These are phyloP conservation scores for Avena eriantha DNA, from an alignment of 176 grass and related monocot genomes.

Conservation along the genomic window DNA sequence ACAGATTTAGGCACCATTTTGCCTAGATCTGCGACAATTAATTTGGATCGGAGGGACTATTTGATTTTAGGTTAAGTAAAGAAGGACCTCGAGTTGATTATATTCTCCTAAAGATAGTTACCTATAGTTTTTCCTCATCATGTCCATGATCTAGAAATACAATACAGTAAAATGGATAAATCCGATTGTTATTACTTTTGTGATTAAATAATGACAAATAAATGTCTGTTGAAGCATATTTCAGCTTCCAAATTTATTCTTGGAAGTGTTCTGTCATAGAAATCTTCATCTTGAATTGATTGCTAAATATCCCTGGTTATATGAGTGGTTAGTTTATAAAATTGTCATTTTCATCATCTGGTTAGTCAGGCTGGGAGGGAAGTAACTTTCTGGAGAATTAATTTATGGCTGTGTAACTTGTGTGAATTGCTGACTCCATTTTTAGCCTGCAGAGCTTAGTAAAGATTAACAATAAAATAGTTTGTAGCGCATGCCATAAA, in stretches of 20 bases:
- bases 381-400: constrained; percentile 17
- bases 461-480: constrained; percentile 43
- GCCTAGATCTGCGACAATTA: no score
- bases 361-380: neutral
- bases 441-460: constrained; percentile 31
- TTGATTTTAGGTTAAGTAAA: constrained; percentile 14
- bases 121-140: neutral
- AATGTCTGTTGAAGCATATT: neutral
- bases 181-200: neutral
- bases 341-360: constrained; percentile 12
- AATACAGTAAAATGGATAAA: constrained; percentile 13
- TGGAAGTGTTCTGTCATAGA: neutral
- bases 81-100: neutral
- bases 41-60: no score
- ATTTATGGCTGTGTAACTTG: constrained; percentile 33
- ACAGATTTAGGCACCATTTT: no score
- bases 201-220: constrained; percentile 25
- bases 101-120: neutral
- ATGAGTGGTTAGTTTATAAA: neutral
- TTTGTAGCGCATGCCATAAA: constrained; percentile 25
- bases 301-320: constrained; percentile 7
- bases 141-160: constrained; percentile 24
- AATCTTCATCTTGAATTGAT: constrained; percentile 32
- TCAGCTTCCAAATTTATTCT: neutral
- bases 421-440: constrained; percentile 45